Base-by-base conservation (phyloP, 306 rosid genomes). In the Erythrophleum fordii region DNA sequence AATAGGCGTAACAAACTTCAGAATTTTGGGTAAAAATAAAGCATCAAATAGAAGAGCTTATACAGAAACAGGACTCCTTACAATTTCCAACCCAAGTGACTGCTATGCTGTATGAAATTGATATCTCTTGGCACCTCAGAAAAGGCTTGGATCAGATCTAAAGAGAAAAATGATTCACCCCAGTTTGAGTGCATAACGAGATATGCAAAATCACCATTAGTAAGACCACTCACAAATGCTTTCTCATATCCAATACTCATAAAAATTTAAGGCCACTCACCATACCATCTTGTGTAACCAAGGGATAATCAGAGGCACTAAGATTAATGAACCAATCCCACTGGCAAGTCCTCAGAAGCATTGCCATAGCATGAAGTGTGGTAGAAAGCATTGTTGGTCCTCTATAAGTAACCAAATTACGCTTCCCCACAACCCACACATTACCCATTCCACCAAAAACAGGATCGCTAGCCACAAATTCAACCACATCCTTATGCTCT, bases 281-380 rank as follows among this genome's bases (percentile, higher is more conserved):
- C 96, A 83, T 94, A 94, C 98, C 98, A 91, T 95, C 97, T 95
- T 95, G 98, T 83, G 98, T 90, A 37, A 91, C 82, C 23, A 95
- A 58, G 10, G 98, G 98, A 77, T 95, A 95, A 68, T 95, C 98
- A 78, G 97, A 91, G 28, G 98, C 98, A 74, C 98, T 95, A 48
- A 95, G 97, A 85, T 94, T 94, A 77, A 95, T 87, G 67, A 95
- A 95, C 98, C 98, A 95, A 55, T 95, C 97, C 98, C 97, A 95
- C 1, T 74, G 79, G 69, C 89, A 89, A 5, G 75, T 83, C 89
- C 89, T 90, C 45, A 91, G 73, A 56, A 95, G 95, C 17, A 92
- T 79, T 37, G 98, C 87, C 92, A 95, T 81, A 9, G 90, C 95
- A 80, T 95, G 97, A 41, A 95, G 93, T 59, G 98, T 95, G 25